These are phyloP conservation scores for Scorias spongiosa DNA, from an alignment of 2,329 filamentous ascomycete genomes.

Conservation along the genomic window DNA sequence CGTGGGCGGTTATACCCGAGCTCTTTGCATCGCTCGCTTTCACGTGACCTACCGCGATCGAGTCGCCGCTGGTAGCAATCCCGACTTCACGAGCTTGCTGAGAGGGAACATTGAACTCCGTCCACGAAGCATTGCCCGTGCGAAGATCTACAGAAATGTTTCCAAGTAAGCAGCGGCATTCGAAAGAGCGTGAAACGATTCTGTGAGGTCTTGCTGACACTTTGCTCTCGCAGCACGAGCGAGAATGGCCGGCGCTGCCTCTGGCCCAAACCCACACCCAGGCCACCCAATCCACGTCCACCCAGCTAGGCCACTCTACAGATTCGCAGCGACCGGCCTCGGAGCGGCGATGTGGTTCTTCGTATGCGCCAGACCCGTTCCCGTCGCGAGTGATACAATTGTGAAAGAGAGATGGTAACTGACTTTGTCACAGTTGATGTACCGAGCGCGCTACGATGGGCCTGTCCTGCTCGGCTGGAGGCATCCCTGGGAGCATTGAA, in stretches of 20 bases:
- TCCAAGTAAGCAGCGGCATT: not conserved
- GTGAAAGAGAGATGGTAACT: constrained; percentile 3
- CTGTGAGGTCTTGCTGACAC: not conserved
- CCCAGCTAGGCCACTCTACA: constrained; percentile 55
- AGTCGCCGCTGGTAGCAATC: no score
- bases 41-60: no score
- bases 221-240: not conserved
- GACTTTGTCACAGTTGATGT: constrained; percentile 56
- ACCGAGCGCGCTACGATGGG: constrained; percentile 93
- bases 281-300: constrained; percentile 43
- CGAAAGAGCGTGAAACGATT: no score
- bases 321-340: constrained; percentile 71
- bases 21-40: no score
- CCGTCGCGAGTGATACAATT: not conserved
- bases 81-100: no score
- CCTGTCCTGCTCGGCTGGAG: constrained; percentile 80
- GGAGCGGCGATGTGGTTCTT: constrained; percentile 99
- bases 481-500: constrained; percentile 89
- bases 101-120: no score
- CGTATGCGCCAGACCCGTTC: constrained; percentile 39
- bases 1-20: no score
- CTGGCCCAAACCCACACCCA: constrained; percentile 13
- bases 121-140: no score
- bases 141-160: not conserved
- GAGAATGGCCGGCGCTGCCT: not conserved